Evolutionary conservation across 345 rosid genomes (phyloP).

Genomic region (Diplotaxis tenuifolia): DNA sequence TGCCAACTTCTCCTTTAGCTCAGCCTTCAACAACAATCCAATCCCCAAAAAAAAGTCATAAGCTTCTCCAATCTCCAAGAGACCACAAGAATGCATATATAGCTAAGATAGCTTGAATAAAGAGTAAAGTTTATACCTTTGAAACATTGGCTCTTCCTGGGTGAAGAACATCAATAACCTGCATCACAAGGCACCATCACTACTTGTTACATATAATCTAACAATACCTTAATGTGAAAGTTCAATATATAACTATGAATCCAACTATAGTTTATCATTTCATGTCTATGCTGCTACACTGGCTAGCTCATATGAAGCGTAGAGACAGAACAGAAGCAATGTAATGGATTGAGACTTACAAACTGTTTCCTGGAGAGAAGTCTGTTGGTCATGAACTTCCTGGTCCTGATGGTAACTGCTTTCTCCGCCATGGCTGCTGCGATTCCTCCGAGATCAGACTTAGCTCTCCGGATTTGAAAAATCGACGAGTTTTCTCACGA

Average conservation of each 20-base stretch:
- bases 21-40: slow-evolving; percentile 46
- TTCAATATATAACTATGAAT: too few relatives aligned
- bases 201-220: not conserved
- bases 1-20: slow-evolving; percentile 78
- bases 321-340: not conserved
- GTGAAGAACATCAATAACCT: slow-evolving; percentile 95
- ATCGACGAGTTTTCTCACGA: not conserved
- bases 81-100: not conserved
- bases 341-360: slow-evolving; percentile 45
- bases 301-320: not conserved
- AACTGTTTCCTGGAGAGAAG: slow-evolving; percentile 96
- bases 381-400: slow-evolving; percentile 98
- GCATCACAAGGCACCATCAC: slow-evolving; percentile 2
- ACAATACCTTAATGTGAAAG: not conserved
- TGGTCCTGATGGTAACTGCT: slow-evolving; percentile 80
- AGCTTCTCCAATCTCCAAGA: not conserved
- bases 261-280: not conserved
- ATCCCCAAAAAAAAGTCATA: not conserved
- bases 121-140: slow-evolving; percentile 49
- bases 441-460: not conserved
- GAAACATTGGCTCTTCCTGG: slow-evolving; percentile 93
- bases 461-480: not conserved
- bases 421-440: slow-evolving; percentile 70
- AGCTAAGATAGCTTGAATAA: not conserved
- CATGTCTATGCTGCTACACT: not conserved